Base-by-base conservation (phyloP, 1,284 basidiomycete species). In the Fistulinella staudtii region DNA sequence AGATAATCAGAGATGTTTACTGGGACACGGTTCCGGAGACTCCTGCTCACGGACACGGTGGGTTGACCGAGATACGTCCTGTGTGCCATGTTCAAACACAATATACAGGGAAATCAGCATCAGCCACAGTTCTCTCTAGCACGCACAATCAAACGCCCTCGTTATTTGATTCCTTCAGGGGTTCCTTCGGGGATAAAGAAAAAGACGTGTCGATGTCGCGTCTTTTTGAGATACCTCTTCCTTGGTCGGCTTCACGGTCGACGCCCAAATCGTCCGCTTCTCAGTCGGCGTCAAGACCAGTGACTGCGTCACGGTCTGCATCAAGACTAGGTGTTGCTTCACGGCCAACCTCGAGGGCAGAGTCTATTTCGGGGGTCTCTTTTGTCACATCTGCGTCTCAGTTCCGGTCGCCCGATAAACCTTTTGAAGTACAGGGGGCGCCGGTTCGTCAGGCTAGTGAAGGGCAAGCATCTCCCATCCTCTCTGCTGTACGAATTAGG, bases 1-100 rank as follows among this genome's bases (percentile, higher is more conserved):
- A 83, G 42, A 80, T 80, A 0, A 76, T 89, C 61, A 64, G 57
- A 14, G 87, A 92, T 57, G 49, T 70, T 1, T 91, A 85, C 65
- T 92, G 89, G 80, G 63, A 63, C 1, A 52, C 21, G 15, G 25
- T 29, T 22, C 41, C 47, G 15, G 49, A 20, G 35, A 47, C 40
- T 43, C 60, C 42, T 44, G 36, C 33, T 41, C 43, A 47, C 15
- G 38, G 33, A 0, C 64, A 65, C 45, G 60, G 67, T 65, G 42
- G 14, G 58, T 52, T 14, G 4, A 8, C 27, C 18, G 11, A 15
- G 18, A 23, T 34, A 4, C 14, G 2, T 2, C 0, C 18, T 15
- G 17, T 13, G 1, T 21, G 8, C 21, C n/a, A 24, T 31, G 14
- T 40, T 49, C 6, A 50, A 39, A n/a, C 11, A 4, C 15, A 13